Evolutionary conservation across 352 stramenopile genomes (phyloP).

Genomic region (Phytopythium delawarense): DNA sequence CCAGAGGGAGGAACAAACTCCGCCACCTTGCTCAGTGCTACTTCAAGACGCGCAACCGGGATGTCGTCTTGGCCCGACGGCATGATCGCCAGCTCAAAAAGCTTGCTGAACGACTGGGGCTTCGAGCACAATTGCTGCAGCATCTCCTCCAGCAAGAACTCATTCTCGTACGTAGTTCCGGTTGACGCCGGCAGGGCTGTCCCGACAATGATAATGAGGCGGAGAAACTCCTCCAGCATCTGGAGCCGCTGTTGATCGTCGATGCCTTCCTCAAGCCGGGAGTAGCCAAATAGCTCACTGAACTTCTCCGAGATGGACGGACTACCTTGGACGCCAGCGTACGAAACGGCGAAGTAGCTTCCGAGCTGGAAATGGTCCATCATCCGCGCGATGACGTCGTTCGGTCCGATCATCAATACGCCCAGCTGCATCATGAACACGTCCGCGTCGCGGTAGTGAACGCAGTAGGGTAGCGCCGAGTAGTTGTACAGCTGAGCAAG

Average conservation of each 20-base stretch:
- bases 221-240: constrained; percentile 82
- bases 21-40: constrained; percentile 54
- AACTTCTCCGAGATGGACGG: constrained; percentile 11
- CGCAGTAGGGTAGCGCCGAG: constrained; percentile 81
- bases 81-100: constrained; percentile 77
- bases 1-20: constrained; percentile 70
- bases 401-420: constrained; percentile 55
- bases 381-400: constrained; percentile 62
- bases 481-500: constrained; percentile 89
- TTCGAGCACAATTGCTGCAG: constrained; percentile 81
- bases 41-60: constrained; percentile 59
- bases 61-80: constrained; percentile 83
- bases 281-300: constrained; percentile 37
- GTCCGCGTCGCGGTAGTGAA: constrained; percentile 83
- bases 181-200: constrained; percentile 66
- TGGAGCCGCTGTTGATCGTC: constrained; percentile 69
- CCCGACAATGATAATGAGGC: constrained; percentile 70
- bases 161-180: constrained; percentile 57
- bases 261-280: constrained; percentile 49
- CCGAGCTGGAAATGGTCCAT: constrained; percentile 77
- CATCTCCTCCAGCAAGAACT: constrained; percentile 82
- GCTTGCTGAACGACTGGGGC: constrained; percentile 73
- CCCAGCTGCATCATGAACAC: constrained; percentile 77
- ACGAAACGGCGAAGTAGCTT: constrained; percentile 47
- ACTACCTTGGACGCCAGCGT: background rate